phyloP scores from a whole-genome alignment of 352 stramenopile genomes.

The Phytophthora quininea region DNA sequence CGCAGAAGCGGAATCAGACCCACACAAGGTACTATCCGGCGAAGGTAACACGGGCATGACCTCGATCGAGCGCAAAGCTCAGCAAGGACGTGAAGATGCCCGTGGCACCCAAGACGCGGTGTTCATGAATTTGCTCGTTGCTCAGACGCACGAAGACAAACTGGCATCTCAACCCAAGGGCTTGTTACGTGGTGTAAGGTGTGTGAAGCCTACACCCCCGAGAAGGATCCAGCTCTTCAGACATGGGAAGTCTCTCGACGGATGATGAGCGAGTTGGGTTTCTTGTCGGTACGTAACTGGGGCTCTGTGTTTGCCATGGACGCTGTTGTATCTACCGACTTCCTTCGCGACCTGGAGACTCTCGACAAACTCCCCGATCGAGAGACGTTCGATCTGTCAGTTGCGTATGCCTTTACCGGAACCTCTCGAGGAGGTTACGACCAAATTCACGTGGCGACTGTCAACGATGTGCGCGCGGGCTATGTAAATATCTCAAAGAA shows the following conservation, averaged over 20 bases:
- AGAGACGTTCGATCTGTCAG: slow-evolving; percentile 83
- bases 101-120: slow-evolving; percentile 67
- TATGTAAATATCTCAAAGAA: slow-evolving; percentile 57
- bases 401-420: slow-evolving; percentile 73
- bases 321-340: slow-evolving; percentile 44
- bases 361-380: slow-evolving; percentile 80
- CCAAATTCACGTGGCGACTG: slow-evolving; percentile 70
- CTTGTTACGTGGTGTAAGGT: slow-evolving; percentile 25
- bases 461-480: slow-evolving; percentile 47
- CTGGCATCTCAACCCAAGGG: slow-evolving; percentile 34
- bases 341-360: slow-evolving; percentile 68
- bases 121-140: slow-evolving; percentile 66
- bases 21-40: slow-evolving; percentile 44
- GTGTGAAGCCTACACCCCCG: slow-evolving; percentile 46
- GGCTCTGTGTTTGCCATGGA: slow-evolving; percentile 85
- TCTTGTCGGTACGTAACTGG: slow-evolving; percentile 87
- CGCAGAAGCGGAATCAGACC: slow-evolving; percentile 19
- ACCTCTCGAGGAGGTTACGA: slow-evolving; percentile 80
- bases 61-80: slow-evolving; percentile 67
- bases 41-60: slow-evolving; percentile 83
- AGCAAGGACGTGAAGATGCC: slow-evolving; percentile 54
- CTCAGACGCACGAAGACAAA: slow-evolving; percentile 65
- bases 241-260: slow-evolving; percentile 78
- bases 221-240: slow-evolving; percentile 62
- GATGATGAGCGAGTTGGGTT: slow-evolving; percentile 87